Evolutionary conservation across 495 filamentous ascomycete species (phyloP), one percentile per base, ranked within the genome.

Genomic region (Hypoxylon fragiforme): DNA sequence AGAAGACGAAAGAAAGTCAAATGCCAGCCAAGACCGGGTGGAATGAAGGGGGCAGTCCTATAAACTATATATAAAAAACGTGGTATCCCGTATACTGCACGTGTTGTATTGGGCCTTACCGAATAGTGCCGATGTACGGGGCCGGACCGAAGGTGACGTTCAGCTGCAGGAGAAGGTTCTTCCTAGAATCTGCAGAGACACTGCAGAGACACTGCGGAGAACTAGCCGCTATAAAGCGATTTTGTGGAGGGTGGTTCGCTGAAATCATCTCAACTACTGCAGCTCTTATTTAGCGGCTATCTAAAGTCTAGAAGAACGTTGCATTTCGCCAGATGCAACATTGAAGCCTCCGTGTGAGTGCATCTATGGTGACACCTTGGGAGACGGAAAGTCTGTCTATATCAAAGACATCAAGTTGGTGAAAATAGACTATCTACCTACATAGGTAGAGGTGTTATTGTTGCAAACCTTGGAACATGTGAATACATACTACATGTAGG

Each of bases 91-190:
- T 39, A 54, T 53, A 57, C 42, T 58, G 28, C 49, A 57, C 38
- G 35, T 40, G 30, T 24, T 41, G 50, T 57, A 53, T 44, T 52
- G 30, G 44, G 12, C 39, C 40, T 47, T 39, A 57, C 54, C 47
- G 54, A 62, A 45, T 58, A 39, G 38, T 43, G 54, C 52, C 59
- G 57, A 61, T 14, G 44, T 34, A 44, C 41, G 51, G 46, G 31
- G 20, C 57, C 57, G 57, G 57, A 24, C 57, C 57, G 57, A 61
- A 60, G 26, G 59, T 67, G 61, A 67, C 61, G 57, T 64, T 32
- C 62, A 30, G 44, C 31, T 59, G 53, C 51, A 66, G 56, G n/a
- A 28, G 39, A 44, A 31, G 43, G 44, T 21, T 57, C 30, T 14
- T 37, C 44, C 40, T 19, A 26, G 47, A 36, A 37, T n/a, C 13